A percentile compares a stretch with the other conserved stretches of the same genome.
Conservation (phyloP, 768 basidiomycete genomes). For the Podaxis mareebaensis region DNA sequence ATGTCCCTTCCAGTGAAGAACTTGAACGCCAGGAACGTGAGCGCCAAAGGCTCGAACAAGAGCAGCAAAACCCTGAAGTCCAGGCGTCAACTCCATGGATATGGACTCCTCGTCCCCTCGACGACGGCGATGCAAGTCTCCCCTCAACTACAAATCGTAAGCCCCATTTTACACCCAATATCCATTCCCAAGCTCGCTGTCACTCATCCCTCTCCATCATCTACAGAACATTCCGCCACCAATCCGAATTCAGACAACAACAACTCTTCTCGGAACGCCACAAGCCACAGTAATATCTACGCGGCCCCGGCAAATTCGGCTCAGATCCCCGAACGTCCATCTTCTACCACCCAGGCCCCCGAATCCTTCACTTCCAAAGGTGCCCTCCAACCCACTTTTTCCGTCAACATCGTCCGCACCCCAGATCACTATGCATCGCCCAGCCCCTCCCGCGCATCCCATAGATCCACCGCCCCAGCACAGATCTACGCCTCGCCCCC, state of each 20-base stretch:
- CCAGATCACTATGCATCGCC: constrained; percentile 55
- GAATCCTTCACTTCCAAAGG: constrained; percentile 51
- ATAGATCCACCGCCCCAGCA: constrained; percentile 2
- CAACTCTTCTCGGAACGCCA: constrained; percentile 10
- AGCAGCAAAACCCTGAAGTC: constrained; percentile 19
- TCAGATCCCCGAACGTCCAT: constrained; percentile 7
- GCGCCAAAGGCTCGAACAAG: background rate
- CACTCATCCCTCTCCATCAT: constrained; percentile 15
- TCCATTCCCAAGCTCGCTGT: background rate
- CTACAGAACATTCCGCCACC: background rate
- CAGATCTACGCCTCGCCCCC: constrained; percentile 18
- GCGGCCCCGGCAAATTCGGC: constrained; percentile 1
- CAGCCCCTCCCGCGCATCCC: constrained; percentile 14
- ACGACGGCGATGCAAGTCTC: constrained; percentile 27
- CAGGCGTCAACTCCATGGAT: constrained; percentile 67
- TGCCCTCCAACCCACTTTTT: constrained; percentile 68
- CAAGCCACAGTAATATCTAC: background rate
- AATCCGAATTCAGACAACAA: constrained; percentile 8
- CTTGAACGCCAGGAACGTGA: constrained; percentile 29
- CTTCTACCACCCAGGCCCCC: constrained; percentile 17
- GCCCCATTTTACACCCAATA: background rate
- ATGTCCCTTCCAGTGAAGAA: constrained; percentile 30
- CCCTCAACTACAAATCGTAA: background rate
- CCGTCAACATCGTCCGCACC: constrained; percentile 66
- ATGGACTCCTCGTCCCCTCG: constrained; percentile 59